These are phyloP conservation scores for Stemphylium beticola DNA, from an alignment of 2,329 filamentous ascomycete species.

Conservation along the genomic window DNA sequence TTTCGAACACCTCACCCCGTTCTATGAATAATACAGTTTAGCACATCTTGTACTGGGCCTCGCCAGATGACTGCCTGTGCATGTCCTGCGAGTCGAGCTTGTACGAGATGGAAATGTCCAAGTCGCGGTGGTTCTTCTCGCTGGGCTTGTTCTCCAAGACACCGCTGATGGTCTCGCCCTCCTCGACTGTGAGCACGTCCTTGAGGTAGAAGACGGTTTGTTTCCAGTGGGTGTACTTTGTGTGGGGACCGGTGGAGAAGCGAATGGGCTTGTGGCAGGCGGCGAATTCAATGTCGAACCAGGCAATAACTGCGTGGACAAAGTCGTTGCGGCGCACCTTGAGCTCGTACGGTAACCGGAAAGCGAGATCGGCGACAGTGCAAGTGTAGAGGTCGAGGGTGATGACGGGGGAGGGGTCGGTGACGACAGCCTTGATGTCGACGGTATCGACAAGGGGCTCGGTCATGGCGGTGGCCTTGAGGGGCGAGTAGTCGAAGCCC, in stretches of 20 bases:
- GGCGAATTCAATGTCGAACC: slow-evolving; percentile 99
- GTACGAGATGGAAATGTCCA: slow-evolving; percentile 90
- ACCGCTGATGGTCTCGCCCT: slow-evolving; percentile 79
- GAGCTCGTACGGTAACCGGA: slow-evolving; percentile 79
- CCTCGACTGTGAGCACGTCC: slow-evolving; percentile 89
- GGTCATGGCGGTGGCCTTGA: slow-evolving; percentile 91
- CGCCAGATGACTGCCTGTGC: slow-evolving; percentile 71
- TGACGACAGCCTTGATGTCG: slow-evolving; percentile 95
- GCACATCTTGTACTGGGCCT: slow-evolving; percentile 78
- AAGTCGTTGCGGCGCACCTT: slow-evolving; percentile 86
- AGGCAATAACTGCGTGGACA: slow-evolving; percentile 93
- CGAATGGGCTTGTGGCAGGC: slow-evolving; percentile 97
- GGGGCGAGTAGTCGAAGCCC: slow-evolving; percentile 93
- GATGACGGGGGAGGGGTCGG: slow-evolving; percentile 83
- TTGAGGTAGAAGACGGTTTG: slow-evolving; percentile 98
- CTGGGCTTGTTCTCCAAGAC: slow-evolving; percentile 85
- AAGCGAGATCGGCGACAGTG: slow-evolving; percentile 81
- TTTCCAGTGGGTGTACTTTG: slow-evolving; percentile 99
- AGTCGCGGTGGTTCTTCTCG: slow-evolving; percentile 89
- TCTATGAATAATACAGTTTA: slow-evolving; percentile 12
- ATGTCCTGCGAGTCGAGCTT: slow-evolving; percentile 77
- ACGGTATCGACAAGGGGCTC: slow-evolving; percentile 98
- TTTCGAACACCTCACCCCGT: background rate
- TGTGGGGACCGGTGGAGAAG: slow-evolving; percentile 96
- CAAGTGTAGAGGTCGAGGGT: slow-evolving; percentile 94